Evolutionary conservation across 2,329 filamentous ascomycete species (phyloP).

Genomic region (Phaeosphaeriaceae sp.): DNA sequence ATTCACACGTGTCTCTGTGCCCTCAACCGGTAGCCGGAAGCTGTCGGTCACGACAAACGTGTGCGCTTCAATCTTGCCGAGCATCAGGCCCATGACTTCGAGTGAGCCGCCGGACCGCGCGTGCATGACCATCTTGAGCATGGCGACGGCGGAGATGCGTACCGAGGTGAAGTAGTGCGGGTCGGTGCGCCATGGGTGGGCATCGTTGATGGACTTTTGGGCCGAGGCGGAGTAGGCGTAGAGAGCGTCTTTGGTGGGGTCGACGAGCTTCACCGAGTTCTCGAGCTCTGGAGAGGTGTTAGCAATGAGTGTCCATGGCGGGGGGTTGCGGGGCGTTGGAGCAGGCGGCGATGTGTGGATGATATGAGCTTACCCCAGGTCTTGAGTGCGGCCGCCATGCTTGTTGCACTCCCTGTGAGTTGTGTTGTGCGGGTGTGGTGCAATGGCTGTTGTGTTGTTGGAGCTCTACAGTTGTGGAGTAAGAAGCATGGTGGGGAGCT

Average conservation of each 20-base stretch:
- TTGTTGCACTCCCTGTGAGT: slow-evolving; percentile 11
- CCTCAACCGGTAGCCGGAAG: slow-evolving; percentile 92
- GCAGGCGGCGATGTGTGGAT: neutral
- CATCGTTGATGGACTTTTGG: slow-evolving; percentile 70
- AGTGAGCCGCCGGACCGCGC: slow-evolving; percentile 90
- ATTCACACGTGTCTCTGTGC: slow-evolving; percentile 98
- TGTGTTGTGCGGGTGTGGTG: slow-evolving; percentile 10
- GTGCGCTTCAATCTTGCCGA: slow-evolving; percentile 86
- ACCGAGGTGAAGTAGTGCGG: slow-evolving; percentile 91
- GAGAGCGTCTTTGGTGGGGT: slow-evolving; percentile 86
- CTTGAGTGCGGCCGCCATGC: slow-evolving; percentile 44
- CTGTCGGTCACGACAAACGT: slow-evolving; percentile 93
- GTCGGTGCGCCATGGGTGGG: slow-evolving; percentile 78
- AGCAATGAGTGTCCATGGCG: slow-evolving; percentile 14
- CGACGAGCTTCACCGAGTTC: slow-evolving; percentile 80
- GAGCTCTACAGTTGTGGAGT: slow-evolving; percentile 21
- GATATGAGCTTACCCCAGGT: slow-evolving; percentile 41
- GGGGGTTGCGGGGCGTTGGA: slow-evolving; percentile 10
- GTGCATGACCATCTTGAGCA: slow-evolving; percentile 99
- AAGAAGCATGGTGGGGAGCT: slow-evolving; percentile 41
- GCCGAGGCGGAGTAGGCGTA: slow-evolving; percentile 78
- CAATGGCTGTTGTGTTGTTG: slow-evolving; percentile 11
- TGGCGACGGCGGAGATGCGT: slow-evolving; percentile 88
- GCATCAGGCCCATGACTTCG: slow-evolving; percentile 98
- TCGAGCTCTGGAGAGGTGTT: slow-evolving; percentile 74